phyloP scores from a whole-genome alignment of 2,329 filamentous ascomycete genomes.

The Aspergillus clavatus region DNA sequence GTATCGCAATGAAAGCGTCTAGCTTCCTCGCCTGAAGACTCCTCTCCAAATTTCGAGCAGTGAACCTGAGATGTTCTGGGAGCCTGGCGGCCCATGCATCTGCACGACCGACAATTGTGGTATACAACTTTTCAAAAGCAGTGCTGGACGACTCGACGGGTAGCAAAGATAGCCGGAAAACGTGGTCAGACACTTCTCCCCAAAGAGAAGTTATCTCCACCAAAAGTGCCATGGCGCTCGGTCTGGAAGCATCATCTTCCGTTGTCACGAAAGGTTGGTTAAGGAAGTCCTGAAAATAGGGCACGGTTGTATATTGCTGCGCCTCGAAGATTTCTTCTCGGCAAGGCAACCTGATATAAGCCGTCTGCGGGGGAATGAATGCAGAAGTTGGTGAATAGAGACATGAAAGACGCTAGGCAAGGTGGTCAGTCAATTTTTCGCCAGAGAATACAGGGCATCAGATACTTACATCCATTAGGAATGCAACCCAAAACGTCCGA shows the following conservation, averaged over 20 bases:
- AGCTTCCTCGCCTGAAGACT: constrained; percentile 51
- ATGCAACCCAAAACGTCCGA: constrained; percentile 68
- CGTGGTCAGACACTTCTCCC: constrained; percentile 59
- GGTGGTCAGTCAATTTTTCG: constrained; percentile 7
- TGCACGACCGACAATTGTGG: constrained; percentile 48
- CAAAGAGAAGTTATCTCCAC: constrained; percentile 61
- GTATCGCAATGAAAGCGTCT: constrained; percentile 59
- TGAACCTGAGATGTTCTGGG: constrained; percentile 53
- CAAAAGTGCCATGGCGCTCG: constrained; percentile 56
- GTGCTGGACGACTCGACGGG: constrained; percentile 41
- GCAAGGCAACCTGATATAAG: constrained; percentile 63
- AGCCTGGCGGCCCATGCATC: constrained; percentile 56
- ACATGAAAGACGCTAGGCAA: constrained; percentile 52
- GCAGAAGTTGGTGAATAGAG: constrained; percentile 52
- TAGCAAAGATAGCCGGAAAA: constrained; percentile 50
- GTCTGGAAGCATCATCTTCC: constrained; percentile 35
- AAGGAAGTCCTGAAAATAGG: constrained; percentile 55
- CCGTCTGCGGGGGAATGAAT: constrained; percentile 59
- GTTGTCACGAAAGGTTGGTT: constrained; percentile 36
- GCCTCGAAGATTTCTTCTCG: constrained; percentile 58
- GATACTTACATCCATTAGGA: constrained; percentile 59
- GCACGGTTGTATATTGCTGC: constrained; percentile 53
- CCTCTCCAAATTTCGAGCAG: constrained; percentile 53
- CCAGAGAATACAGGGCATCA: constrained; percentile 9
- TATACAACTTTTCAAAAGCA: constrained; percentile 50